Evolutionary conservation across 139 green algal species (phyloP).

Genomic region (Micractinium conductrix): DNA sequence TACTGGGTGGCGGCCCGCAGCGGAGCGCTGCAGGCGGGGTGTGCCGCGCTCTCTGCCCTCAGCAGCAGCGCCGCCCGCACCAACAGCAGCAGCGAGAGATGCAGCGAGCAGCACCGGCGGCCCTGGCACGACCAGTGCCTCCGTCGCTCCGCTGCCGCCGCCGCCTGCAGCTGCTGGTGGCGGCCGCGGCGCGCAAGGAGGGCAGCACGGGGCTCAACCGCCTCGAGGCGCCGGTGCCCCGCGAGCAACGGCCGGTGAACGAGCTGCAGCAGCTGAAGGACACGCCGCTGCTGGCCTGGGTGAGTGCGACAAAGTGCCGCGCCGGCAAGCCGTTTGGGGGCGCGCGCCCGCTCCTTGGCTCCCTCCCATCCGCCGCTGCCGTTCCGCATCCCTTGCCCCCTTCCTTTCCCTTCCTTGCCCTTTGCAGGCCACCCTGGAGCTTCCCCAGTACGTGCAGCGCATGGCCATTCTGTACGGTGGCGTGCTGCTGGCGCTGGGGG

Average conservation of each 20-base stretch:
- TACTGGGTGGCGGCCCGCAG: no score
- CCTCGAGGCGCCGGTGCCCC: constrained; percentile 77
- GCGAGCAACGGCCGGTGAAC: constrained; percentile 85
- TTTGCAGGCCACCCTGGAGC: constrained; percentile 66
- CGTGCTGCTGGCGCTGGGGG: constrained; percentile 72
- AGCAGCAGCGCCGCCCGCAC: neutral
- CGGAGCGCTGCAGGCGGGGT: no score
- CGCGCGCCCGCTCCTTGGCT: neutral
- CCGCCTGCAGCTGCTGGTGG: neutral
- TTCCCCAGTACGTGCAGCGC: constrained; percentile 60
- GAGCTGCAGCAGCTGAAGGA: constrained; percentile 81
- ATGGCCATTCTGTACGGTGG: constrained; percentile 63
- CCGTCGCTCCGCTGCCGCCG: no score
- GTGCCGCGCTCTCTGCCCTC: no score
- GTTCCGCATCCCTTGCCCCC: neutral
- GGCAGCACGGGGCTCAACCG: constrained; percentile 42
- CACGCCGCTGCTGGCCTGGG: constrained; percentile 77
- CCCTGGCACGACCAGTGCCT: no score
- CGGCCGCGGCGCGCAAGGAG: neutral
- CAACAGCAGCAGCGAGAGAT: no score
- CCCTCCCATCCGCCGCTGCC: neutral
- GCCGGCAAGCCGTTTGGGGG: neutral
- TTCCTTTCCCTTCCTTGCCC: neutral
- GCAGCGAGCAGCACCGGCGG: no score
- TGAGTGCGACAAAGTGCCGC: constrained; percentile 37